These are phyloP conservation scores for Rugonectria rugulosa DNA, from an alignment of 2,329 filamentous ascomycete genomes.

Conservation along the genomic window DNA sequence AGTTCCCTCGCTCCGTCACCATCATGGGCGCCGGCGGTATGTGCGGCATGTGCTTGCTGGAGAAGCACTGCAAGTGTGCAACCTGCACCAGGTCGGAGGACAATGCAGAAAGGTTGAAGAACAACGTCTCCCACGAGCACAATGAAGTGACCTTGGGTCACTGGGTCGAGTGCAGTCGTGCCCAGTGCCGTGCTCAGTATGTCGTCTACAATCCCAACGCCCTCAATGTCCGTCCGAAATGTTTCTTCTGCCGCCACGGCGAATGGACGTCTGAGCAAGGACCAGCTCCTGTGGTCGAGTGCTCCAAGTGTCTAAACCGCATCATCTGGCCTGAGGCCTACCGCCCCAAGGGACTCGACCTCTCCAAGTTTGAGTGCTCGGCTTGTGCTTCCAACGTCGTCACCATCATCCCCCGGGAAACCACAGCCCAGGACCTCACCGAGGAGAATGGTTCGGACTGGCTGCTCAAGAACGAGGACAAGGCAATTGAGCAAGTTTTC, in stretches of 20 bases:
- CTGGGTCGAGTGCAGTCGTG: constrained; percentile 58
- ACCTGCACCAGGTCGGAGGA: constrained; percentile 33
- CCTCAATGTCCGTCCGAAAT: constrained; percentile 56
- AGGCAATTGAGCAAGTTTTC: constrained; percentile 47
- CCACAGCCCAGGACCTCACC: constrained; percentile 46
- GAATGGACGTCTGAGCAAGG: constrained; percentile 17
- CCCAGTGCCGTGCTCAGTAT: constrained; percentile 56
- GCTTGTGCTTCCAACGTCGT: constrained; percentile 46
- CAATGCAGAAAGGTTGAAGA: constrained; percentile 29
- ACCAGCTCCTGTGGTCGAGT: constrained; percentile 52
- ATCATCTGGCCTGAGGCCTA: constrained; percentile 57
- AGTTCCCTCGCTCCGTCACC: constrained; percentile 57
- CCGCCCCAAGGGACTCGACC: constrained; percentile 45
- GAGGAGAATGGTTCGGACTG: constrained; percentile 52
- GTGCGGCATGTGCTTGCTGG: constrained; percentile 52
- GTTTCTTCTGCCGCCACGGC: constrained; percentile 54
- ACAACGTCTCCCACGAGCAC: constrained; percentile 44
- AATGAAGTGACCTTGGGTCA: constrained; percentile 41
- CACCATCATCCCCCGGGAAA: constrained; percentile 49
- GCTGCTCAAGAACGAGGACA: constrained; percentile 52
- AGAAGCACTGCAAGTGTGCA: constrained; percentile 29
- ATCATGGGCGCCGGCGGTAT: constrained; percentile 50
- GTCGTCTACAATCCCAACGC: constrained; percentile 54
- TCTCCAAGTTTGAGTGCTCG: constrained; percentile 48
- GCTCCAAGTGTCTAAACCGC: constrained; percentile 52